Base-by-base conservation (phyloP, 305 asterid genomes). In the Fraxinus velutina region DNA sequence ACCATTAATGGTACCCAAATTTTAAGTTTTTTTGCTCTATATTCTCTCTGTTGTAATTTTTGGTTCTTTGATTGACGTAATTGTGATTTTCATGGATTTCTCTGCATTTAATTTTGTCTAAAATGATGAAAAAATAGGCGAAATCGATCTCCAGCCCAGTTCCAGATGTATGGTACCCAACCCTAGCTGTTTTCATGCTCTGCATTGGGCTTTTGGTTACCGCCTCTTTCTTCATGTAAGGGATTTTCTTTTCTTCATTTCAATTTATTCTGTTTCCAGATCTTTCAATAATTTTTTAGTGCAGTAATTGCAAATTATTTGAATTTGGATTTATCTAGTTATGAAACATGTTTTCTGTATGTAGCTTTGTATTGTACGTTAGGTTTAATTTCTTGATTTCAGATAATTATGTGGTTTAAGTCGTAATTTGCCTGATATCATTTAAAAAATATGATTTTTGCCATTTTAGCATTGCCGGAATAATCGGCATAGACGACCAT, bases 161-260 rank as follows among this genome's bases (percentile, higher is more conserved):
- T 5, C 79, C 79, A 30, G 79, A 42, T 2, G 39, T 60, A 12
- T 76, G 79, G 79, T 76, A 76, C 79, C 79, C 79, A 44, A 76
- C 79, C 24, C 70, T 76, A 42, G 42, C 79, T 47, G 79, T 27
- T 15, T 4, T 76, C 68, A 76, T 76, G 79, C 70, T 76, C 27
- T 50, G 34, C 34, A 47, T 76, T 55, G 79, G 79, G 19, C 79
- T 76, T 47, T 60, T 76, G n/a, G 79, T 47, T 30, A 76, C 79
- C 36, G 70, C 70, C 4, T 76, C 79, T 22, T 76, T 76, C 21
- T 76, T 76, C 79, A 76, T 76, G 79, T 76, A 76, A 76, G 79
- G 21, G 39, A 47, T 44, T 22, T 9, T 66, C 34, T 24, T 27
- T 27, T 66, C 34, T 12, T 66, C 3, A 22, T 27, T 22, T 66